Conservation (phyloP, 805 yeast species). For the Starmera dryadoides region DNA sequence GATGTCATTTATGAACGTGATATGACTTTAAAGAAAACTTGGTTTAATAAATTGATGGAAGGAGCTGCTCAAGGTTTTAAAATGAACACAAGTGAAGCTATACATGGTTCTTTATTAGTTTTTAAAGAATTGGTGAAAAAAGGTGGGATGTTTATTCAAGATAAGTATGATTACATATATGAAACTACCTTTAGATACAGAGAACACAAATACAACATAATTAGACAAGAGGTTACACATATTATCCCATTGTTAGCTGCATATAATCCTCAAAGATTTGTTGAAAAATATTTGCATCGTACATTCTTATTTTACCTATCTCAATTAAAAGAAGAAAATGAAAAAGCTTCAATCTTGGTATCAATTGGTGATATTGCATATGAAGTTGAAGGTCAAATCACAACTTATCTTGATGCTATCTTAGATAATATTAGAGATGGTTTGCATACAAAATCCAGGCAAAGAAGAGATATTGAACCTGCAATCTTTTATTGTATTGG, state of each 20-base stretch:
- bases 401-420: slow-evolving; percentile 84
- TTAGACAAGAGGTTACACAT: slow-evolving; percentile 78
- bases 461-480: slow-evolving; percentile 69
- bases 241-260: slow-evolving; percentile 79
- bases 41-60: slow-evolving; percentile 67
- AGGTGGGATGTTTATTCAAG: slow-evolving; percentile 65
- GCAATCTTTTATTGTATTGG: slow-evolving; percentile 87
- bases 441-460: slow-evolving; percentile 40
- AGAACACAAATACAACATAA: slow-evolving; percentile 67
- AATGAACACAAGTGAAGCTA: slow-evolving; percentile 48
- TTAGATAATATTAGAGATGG: slow-evolving; percentile 79
- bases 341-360: slow-evolving; percentile 65
- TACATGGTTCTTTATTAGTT: slow-evolving; percentile 84
- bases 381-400: slow-evolving; percentile 73
- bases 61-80: slow-evolving; percentile 60
- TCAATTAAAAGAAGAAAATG: slow-evolving; percentile 70
- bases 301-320: slow-evolving; percentile 71
- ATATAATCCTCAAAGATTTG: slow-evolving; percentile 69
- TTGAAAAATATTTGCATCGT: slow-evolving; percentile 72
- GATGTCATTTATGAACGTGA: slow-evolving; percentile 78
- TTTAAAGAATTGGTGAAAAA: slow-evolving; percentile 69
- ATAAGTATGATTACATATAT: slow-evolving; percentile 69
- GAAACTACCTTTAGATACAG: slow-evolving; percentile 67
- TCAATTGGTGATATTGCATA: slow-evolving; percentile 80
- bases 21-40: slow-evolving; percentile 54